These are phyloP conservation scores for Candida sakaeoensis DNA, from an alignment of 805 yeast species.

Conservation along the genomic window DNA sequence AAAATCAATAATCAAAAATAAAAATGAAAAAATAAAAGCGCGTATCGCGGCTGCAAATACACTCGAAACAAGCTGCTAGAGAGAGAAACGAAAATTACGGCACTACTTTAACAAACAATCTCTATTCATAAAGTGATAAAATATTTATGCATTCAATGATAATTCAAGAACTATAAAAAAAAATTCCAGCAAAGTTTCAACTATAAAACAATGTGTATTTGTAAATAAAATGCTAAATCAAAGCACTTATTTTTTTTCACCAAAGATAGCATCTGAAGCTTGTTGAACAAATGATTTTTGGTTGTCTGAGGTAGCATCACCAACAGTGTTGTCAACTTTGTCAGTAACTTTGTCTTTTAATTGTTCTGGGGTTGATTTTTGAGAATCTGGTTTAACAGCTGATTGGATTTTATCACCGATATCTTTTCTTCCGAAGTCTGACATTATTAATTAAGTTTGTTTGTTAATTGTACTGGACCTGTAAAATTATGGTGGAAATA, in stretches of 20 bases:
- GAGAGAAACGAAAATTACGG: not conserved
- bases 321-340: conserved; percentile 33
- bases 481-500: not conserved
- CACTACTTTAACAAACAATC: too few relatives aligned
- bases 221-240: not conserved
- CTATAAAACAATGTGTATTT: too few relatives aligned
- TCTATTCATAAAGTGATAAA: too few relatives aligned
- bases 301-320: conserved; percentile 30
- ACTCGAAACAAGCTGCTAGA: not conserved
- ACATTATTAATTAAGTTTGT: conserved; percentile 20
- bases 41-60: not conserved
- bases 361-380: conserved; percentile 36
- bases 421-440: conserved; percentile 43
- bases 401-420: conserved; percentile 35
- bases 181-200: not conserved
- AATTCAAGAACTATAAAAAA: conserved; percentile 2
- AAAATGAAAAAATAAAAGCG: not conserved
- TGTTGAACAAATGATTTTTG: conserved; percentile 40
- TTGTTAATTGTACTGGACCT: not conserved
- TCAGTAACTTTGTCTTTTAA: conserved; percentile 37
- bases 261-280: conserved; percentile 44
- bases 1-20: not conserved
- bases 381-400: conserved; percentile 40
- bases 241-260: conserved; percentile 27
- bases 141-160: conserved; percentile 2